phyloP scores from a whole-genome alignment of 371 early-diverging fungal genomes.

The Mucor saturninus region DNA sequence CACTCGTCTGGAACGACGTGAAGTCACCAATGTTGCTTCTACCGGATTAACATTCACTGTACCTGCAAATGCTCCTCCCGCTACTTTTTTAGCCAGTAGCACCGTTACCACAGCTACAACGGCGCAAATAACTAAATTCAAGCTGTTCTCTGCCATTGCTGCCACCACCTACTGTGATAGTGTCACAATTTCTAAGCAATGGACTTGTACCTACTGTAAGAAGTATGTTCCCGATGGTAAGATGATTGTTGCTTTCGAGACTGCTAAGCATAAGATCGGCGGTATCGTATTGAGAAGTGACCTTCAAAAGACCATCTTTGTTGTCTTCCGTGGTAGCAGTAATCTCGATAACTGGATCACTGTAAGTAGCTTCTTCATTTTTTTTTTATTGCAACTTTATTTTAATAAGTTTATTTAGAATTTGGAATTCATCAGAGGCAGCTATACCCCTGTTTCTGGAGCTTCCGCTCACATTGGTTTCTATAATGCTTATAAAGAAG shows the following conservation, averaged over 20 bases:
- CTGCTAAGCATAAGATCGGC: slow-evolving; percentile 20
- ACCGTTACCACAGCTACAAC: slow-evolving; percentile 3
- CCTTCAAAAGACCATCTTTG: slow-evolving; percentile 23
- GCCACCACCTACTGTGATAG: slow-evolving; percentile 27
- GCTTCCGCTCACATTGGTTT: slow-evolving; percentile 29
- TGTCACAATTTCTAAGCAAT: slow-evolving; percentile 19
- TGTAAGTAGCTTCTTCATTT: background rate
- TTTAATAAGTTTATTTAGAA: background rate
- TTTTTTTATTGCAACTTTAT: background rate
- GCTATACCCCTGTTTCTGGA: slow-evolving; percentile 20
- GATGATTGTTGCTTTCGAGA: slow-evolving; percentile 21
- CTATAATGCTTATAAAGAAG: slow-evolving; percentile 7
- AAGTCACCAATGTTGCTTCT: background rate
- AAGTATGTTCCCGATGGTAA: slow-evolving; percentile 29
- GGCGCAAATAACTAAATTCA: slow-evolving; percentile 14
- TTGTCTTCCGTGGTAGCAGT: slow-evolving; percentile 32
- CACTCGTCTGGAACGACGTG: slow-evolving; percentile 3
- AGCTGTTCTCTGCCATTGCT: slow-evolving; percentile 22
- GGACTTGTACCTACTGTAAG: slow-evolving; percentile 26
- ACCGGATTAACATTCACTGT: slow-evolving; percentile 16
- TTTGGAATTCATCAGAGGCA: background rate
- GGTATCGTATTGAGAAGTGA: slow-evolving; percentile 31
- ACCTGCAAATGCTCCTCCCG: slow-evolving; percentile 14
- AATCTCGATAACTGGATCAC: slow-evolving; percentile 22
- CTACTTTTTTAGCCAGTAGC: background rate